Evolutionary conservation across 257 asterid species (phyloP), one percentile per base, ranked within the genome.

Genomic region (Nicotiana undulata): DNA sequence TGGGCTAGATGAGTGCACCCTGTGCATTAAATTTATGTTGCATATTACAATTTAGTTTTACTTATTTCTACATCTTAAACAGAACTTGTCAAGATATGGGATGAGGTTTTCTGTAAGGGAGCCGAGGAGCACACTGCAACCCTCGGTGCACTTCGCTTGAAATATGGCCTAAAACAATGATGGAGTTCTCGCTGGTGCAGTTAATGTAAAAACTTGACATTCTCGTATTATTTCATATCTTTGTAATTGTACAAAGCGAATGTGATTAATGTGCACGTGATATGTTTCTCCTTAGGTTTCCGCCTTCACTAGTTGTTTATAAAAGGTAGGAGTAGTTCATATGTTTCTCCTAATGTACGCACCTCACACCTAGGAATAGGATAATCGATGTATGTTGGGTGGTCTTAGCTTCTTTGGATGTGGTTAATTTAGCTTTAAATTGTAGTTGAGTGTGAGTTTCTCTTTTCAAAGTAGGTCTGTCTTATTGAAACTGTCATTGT

Each of bases 51-150:
- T 82, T 81, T 83, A 83, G 79, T 53, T 18, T 40, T 56, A 74
- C 64, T 51, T 61, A 56, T 79, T 76, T 79, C 64, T 75, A 75
- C 75, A 79, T 63, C 79, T 84, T 52, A 83, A 84, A 80, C 91
- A 94, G 98, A 92, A 84, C 88, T 93, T 44, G 61, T 17, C 70
- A 87, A 85, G 91, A 89, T 89, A 22, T 93, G 97, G 99, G 79
- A 89, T 64, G 94, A 92, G 86, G 84, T 90, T 22, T 92, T 93
- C 86, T 81, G 89, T 87, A 89, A 89, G 90, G 90, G 80, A 46
- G 82, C 85, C 20, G 26, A 81, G 5, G 88, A 84, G 74, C 84
- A 88, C 76, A 55, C 81, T 5, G 92, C 90, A 70, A 86, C 85
- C 59, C 88, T 93, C 24, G 53, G 63, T 81, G 85, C 82, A 51